A percentile compares a stretch with the other conserved stretches of the same genome.
These are phyloP conservation scores for Pythium utonaiense DNA, from an alignment of 352 stramenopile species.

Conservation along the genomic window DNA sequence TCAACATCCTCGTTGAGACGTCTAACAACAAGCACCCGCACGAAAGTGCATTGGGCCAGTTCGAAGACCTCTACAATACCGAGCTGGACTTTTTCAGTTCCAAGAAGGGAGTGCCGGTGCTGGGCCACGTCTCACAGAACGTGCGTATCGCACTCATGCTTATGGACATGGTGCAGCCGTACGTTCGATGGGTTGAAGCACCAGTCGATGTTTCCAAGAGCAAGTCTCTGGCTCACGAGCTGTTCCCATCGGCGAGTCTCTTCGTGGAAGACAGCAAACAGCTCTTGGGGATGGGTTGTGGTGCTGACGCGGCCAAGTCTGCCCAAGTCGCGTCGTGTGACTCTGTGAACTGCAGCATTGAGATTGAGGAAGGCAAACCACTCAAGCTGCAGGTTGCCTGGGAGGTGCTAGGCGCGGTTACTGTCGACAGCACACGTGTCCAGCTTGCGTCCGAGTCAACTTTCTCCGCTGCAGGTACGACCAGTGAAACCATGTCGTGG, in stretches of 20 bases:
- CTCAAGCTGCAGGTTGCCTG: conserved; percentile 68
- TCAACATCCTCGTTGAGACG: conserved; percentile 97
- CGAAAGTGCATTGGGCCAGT: conserved; percentile 64
- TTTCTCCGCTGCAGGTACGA: conserved; percentile 36
- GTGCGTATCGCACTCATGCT: conserved; percentile 93
- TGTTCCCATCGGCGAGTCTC: conserved; percentile 44
- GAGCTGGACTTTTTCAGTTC: conserved; percentile 60
- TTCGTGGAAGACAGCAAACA: conserved; percentile 39
- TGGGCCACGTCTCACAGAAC: conserved; percentile 95
- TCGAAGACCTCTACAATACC: conserved; percentile 57
- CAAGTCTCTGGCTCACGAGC: conserved; percentile 7
- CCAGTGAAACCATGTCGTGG: too few relatives aligned
- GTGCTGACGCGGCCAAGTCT: conserved; percentile 29
- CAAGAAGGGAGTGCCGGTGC: conserved; percentile 23
- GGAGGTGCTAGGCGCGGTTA: conserved; percentile 78
- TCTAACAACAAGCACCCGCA: conserved; percentile 88
- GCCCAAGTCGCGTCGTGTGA: conserved; percentile 48
- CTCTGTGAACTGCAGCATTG: conserved; percentile 35
- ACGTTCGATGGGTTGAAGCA: conserved; percentile 81
- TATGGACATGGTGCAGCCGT: conserved; percentile 94
- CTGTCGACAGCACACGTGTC: conserved; percentile 66
- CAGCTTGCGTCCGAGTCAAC: conserved; percentile 49
- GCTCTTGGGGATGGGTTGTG: conserved; percentile 54
- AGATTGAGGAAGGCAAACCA: conserved; percentile 16
- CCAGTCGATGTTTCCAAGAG: neutral